phyloP scores from a whole-genome alignment of 2,329 filamentous ascomycete genomes.

The Aspergillus ochraceus region DNA sequence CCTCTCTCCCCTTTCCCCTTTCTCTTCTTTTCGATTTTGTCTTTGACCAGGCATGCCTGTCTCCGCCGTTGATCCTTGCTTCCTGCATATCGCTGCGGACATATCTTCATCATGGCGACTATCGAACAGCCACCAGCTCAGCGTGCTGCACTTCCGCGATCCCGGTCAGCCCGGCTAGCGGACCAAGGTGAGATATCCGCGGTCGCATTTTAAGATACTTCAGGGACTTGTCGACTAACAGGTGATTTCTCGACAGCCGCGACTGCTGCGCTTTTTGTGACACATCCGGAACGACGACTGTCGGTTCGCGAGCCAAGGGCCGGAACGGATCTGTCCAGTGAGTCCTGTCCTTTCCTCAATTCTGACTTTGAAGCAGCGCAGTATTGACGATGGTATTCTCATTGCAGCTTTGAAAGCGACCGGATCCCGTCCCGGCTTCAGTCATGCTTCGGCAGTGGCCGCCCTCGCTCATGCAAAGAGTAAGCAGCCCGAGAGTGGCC shows the following conservation, averaged over 20 bases:
- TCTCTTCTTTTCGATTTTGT: not conserved
- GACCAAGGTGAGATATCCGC: slow-evolving; percentile 33
- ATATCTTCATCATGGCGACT: slow-evolving; percentile 30
- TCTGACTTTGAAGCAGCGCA: not conserved
- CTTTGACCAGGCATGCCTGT: slow-evolving; percentile 20
- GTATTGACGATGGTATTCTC: not conserved
- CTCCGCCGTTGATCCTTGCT: slow-evolving; percentile 7
- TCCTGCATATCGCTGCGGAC: slow-evolving; percentile 9
- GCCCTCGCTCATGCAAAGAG: slow-evolving; percentile 72
- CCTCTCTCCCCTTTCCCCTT: not conserved
- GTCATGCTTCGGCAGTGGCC: slow-evolving; percentile 65
- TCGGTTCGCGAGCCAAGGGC: slow-evolving; percentile 25
- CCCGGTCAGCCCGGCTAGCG: slow-evolving; percentile 30
- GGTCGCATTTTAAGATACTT: slow-evolving; percentile 4
- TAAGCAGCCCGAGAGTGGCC: slow-evolving; percentile 59
- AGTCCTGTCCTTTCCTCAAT: slow-evolving; percentile 8
- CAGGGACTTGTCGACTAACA: slow-evolving; percentile 1
- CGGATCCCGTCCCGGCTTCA: slow-evolving; percentile 61
- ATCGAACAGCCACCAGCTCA: slow-evolving; percentile 27
- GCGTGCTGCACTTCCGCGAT: slow-evolving; percentile 13
- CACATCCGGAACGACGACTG: slow-evolving; percentile 40
- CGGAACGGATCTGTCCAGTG: slow-evolving; percentile 24
- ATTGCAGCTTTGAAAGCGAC: slow-evolving; percentile 24
- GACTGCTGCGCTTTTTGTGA: slow-evolving; percentile 61
- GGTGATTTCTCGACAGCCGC: slow-evolving; percentile 47